Conservation (phyloP, 768 basidiomycete species). For the Kwoniella mangroviensis region DNA sequence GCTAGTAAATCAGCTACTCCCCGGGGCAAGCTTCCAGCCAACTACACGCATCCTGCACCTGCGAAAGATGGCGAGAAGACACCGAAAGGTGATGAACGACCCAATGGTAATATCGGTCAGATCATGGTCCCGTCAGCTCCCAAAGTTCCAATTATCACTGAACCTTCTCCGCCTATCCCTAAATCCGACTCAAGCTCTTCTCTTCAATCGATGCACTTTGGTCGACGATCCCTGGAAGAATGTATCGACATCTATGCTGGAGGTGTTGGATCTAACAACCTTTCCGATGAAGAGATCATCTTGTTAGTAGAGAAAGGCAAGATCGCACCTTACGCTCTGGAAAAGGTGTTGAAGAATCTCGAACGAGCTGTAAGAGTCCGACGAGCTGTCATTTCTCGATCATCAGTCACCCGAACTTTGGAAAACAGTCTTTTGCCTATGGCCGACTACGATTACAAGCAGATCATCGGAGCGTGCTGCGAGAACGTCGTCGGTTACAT, state of each 20-base stretch:
- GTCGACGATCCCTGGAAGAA: conserved; percentile 69
- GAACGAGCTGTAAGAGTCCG: conserved; percentile 86
- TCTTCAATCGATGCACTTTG: conserved; percentile 33
- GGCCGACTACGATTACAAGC: conserved; percentile 86
- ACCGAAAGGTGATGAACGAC: conserved; percentile 35
- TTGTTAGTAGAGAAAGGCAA: conserved; percentile 85
- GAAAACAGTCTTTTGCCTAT: conserved; percentile 83
- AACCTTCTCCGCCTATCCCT: conserved; percentile 14
- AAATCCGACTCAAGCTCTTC: conserved; percentile 26
- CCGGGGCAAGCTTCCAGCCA: conserved; percentile 22
- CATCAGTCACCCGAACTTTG: conserved; percentile 78
- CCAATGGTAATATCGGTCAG: conserved; percentile 36
- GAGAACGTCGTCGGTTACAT: conserved; percentile 99
- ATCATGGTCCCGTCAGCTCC: conserved; percentile 41
- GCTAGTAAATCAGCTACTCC: conserved; percentile 37
- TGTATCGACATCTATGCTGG: conserved; percentile 74
- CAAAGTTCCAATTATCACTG: conserved; percentile 42
- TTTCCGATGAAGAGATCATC: conserved; percentile 92
- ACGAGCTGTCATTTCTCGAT: conserved; percentile 86
- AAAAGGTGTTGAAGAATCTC: conserved; percentile 88
- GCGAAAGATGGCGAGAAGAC: conserved; percentile 48
- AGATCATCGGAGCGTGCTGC: conserved; percentile 94
- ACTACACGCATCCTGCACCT: conserved; percentile 36
- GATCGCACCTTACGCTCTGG: conserved; percentile 91
- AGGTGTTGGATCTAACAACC: conserved; percentile 58